A percentile compares a stretch with the other conserved stretches of the same genome.
Evolutionary conservation across 495 filamentous ascomycete genomes (phyloP).

Genomic region (Aspergillus cavernicola): DNA sequence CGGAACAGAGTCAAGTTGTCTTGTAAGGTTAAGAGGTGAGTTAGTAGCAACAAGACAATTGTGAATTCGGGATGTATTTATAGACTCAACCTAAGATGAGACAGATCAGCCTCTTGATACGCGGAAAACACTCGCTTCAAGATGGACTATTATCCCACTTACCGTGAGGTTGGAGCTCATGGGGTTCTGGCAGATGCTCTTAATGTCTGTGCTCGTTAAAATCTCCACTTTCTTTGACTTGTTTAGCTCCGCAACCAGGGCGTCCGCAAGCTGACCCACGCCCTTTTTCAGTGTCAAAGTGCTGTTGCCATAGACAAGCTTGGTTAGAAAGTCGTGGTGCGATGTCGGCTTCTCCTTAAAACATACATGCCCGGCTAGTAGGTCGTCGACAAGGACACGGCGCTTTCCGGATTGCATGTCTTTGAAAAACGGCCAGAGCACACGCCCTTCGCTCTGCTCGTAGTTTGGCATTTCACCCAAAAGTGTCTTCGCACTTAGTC

Average conservation of each 20-base stretch:
- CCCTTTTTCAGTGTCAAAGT: slow-evolving; percentile 50
- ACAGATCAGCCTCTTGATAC: not conserved
- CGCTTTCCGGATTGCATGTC: not conserved
- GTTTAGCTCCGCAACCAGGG: slow-evolving; percentile 22
- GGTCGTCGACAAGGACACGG: slow-evolving; percentile 21
- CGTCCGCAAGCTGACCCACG: slow-evolving; percentile 32
- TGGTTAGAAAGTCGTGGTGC: slow-evolving; percentile 9
- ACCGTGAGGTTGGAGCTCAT: slow-evolving; percentile 18
- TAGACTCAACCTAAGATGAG: slow-evolving; percentile 13
- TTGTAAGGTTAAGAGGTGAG: slow-evolving; percentile 38
- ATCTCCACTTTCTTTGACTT: slow-evolving; percentile 32
- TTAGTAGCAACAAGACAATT: slow-evolving; percentile 71
- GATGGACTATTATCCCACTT: not conserved
- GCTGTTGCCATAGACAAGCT: slow-evolving; percentile 32
- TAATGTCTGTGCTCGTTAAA: slow-evolving; percentile 19
- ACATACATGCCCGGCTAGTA: slow-evolving; percentile 21
- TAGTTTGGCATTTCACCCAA: slow-evolving; percentile 49
- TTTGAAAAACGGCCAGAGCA: slow-evolving; percentile 17
- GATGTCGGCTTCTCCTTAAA: not conserved
- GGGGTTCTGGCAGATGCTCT: slow-evolving; percentile 12
- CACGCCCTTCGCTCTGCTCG: slow-evolving; percentile 38
- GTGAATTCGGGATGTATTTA: slow-evolving; percentile 30
- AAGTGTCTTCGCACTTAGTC: slow-evolving; percentile 67
- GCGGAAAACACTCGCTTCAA: not conserved
- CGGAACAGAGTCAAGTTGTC: slow-evolving; percentile 15